Percentiles rank a stretch among this genome's conserved stretches.
Conservation (phyloP, 257 asterid species). For the Nicotiana paniculata region DNA sequence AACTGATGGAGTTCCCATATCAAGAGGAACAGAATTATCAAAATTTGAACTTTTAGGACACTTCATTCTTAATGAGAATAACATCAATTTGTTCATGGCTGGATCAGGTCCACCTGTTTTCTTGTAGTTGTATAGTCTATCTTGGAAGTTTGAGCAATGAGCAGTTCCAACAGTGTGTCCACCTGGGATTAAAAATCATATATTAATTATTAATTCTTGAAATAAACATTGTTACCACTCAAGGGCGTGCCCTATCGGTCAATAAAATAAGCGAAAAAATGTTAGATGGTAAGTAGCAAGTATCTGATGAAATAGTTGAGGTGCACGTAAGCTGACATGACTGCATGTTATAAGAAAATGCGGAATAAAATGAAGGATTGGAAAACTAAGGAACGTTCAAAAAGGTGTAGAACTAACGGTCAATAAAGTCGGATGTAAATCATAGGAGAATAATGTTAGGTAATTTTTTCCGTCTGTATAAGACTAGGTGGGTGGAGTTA, state of each 20-base stretch:
- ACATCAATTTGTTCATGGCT: slow-evolving; percentile 31
- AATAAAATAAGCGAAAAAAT: background rate
- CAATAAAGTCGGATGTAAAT: background rate
- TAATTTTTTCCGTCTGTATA: too few species aligned
- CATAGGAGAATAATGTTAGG: background rate
- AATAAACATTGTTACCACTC: too few species aligned
- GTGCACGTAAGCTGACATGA: accelerated
- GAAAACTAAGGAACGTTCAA: background rate
- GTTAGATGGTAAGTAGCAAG: too few species aligned
- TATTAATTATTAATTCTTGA: background rate
- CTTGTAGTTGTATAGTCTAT: slow-evolving; percentile 45
- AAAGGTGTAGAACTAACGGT: background rate
- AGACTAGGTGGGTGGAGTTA: background rate
- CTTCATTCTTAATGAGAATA: slow-evolving; percentile 8
- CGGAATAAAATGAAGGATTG: background rate
- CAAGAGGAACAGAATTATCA: slow-evolving; percentile 36
- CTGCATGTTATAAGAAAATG: too few species aligned
- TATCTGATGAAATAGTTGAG: background rate
- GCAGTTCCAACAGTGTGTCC: slow-evolving; percentile 63
- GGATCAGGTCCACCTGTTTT: slow-evolving; percentile 42
- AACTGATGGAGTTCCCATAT: slow-evolving; percentile 22
- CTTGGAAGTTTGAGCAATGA: slow-evolving; percentile 44
- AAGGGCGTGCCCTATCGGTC: too few species aligned
- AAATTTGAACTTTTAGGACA: slow-evolving; percentile 32
- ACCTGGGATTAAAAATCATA: slow-evolving; percentile 26